These are phyloP conservation scores for Omphalotus olearius DNA, from an alignment of 1,284 basidiomycete genomes.

Conservation along the genomic window DNA sequence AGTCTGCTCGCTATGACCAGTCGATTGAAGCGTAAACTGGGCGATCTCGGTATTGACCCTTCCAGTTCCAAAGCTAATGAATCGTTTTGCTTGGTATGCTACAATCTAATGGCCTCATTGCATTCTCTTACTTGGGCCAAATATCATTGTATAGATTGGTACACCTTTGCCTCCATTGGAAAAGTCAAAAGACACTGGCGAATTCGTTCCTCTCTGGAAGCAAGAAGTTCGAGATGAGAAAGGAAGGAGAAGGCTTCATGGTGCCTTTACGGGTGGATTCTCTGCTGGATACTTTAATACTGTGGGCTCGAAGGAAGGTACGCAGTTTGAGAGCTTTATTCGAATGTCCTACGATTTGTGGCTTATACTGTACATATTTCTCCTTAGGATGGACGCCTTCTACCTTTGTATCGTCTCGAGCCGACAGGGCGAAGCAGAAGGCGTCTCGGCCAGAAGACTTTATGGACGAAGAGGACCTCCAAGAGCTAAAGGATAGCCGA, in stretches of 20 bases:
- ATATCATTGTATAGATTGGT: slow-evolving; percentile 59
- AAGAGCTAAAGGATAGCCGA: slow-evolving; percentile 69
- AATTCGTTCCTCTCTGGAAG: slow-evolving; percentile 96
- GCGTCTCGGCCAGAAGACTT: slow-evolving; percentile 80
- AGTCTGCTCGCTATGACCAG: slow-evolving; percentile 31
- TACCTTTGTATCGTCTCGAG: slow-evolving; percentile 85
- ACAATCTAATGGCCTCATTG: slow-evolving; percentile 7
- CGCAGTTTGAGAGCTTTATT: neutral
- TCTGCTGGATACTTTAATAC: slow-evolving; percentile 97
- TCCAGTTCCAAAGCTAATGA: slow-evolving; percentile 71
- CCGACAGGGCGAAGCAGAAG: slow-evolving; percentile 65
- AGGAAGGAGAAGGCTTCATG: slow-evolving; percentile 88
- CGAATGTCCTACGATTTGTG: neutral
- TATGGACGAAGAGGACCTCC: slow-evolving; percentile 99
- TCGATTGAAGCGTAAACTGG: slow-evolving; percentile 74
- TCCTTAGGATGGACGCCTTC: slow-evolving; percentile 88
- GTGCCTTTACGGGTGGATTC: slow-evolving; percentile 97
- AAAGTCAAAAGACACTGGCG: slow-evolving; percentile 84
- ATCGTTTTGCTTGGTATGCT: slow-evolving; percentile 78
- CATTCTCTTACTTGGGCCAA: slow-evolving; percentile 4
- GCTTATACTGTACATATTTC: neutral
- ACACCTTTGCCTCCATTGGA: slow-evolving; percentile 89
- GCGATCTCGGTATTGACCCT: slow-evolving; percentile 73
- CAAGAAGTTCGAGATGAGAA: slow-evolving; percentile 96
- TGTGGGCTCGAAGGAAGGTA: slow-evolving; percentile 94